Evolutionary conservation across 2,329 filamentous ascomycete genomes (phyloP).

Genomic region (Trichoderma gracile): DNA sequence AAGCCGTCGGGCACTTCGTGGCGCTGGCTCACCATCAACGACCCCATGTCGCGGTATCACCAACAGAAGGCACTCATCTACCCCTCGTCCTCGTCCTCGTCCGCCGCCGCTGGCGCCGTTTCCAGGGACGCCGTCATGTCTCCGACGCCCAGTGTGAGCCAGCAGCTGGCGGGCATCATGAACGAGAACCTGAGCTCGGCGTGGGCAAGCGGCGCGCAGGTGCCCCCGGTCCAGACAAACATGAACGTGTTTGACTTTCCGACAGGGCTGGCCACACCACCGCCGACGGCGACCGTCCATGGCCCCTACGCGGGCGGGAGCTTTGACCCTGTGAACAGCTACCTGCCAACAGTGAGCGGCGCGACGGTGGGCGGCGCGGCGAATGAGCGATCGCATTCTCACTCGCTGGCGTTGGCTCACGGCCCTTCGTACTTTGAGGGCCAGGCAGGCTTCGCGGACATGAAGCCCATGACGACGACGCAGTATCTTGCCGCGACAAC

Average conservation of each 20-base stretch:
- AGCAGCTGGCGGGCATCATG: constrained; percentile 57
- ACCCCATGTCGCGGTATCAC: constrained; percentile 60
- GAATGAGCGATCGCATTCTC: constrained; percentile 33
- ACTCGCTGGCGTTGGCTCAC: constrained; percentile 32
- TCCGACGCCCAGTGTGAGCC: constrained; percentile 50
- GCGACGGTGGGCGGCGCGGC: constrained; percentile 33
- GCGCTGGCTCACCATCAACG: constrained; percentile 62
- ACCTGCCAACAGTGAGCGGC: constrained; percentile 31
- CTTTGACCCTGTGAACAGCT: constrained; percentile 45
- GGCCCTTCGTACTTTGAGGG: constrained; percentile 39
- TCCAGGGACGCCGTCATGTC: constrained; percentile 53
- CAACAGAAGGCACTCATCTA: constrained; percentile 50
- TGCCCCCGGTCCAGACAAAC: constrained; percentile 39
- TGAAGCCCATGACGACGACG: constrained; percentile 40
- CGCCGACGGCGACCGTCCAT: constrained; percentile 54
- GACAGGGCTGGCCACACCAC: constrained; percentile 57
- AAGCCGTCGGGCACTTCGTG: constrained; percentile 58
- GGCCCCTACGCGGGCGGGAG: constrained; percentile 48
- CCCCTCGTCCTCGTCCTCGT: constrained; percentile 32
- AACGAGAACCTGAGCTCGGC: constrained; percentile 56
- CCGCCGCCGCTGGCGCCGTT: constrained; percentile 28
- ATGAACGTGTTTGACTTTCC: constrained; percentile 52
- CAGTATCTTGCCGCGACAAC: constrained; percentile 36
- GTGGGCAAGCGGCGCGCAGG: constrained; percentile 47
- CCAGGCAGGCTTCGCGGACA: constrained; percentile 37